Evolutionary conservation across 2,329 filamentous ascomycete genomes (phyloP).

Genomic region (Pleurostoma richardsiae): DNA sequence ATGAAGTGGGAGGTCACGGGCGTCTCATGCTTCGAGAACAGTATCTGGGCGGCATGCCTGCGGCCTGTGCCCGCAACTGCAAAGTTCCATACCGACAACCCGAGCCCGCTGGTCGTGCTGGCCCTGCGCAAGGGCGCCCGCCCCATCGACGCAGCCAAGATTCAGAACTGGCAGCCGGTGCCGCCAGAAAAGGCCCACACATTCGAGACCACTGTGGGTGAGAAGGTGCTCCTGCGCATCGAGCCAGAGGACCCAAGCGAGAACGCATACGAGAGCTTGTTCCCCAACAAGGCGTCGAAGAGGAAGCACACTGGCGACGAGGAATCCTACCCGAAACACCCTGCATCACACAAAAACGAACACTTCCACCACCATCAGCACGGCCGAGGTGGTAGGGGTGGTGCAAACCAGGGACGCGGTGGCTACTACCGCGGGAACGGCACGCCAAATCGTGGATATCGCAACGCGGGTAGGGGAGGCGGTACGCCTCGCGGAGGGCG

Average conservation of each 20-base stretch:
- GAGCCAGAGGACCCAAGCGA: slow-evolving; percentile 64
- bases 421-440: slow-evolving; percentile 8
- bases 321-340: slow-evolving; percentile 25
- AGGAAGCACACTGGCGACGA: slow-evolving; percentile 58
- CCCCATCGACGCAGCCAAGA: slow-evolving; percentile 74
- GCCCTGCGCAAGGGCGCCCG: slow-evolving; percentile 71
- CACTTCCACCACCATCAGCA: slow-evolving; percentile 17
- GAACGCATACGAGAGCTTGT: slow-evolving; percentile 58
- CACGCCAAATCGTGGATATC: slow-evolving; percentile 1
- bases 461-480: slow-evolving; percentile 27
- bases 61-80: slow-evolving; percentile 64
- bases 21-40: slow-evolving; percentile 69
- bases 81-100: slow-evolving; percentile 73
- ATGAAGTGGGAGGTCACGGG: slow-evolving; percentile 80
- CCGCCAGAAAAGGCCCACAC: slow-evolving; percentile 64
- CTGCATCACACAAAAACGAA: slow-evolving; percentile 19
- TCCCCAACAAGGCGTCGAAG: slow-evolving; percentile 55
- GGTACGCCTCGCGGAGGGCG: slow-evolving; percentile 29
- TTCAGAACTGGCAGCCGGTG: slow-evolving; percentile 78
- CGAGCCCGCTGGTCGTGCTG: slow-evolving; percentile 73
- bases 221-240: slow-evolving; percentile 79
- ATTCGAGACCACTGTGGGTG: slow-evolving; percentile 79
- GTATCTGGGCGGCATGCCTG: slow-evolving; percentile 81
- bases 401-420: slow-evolving; percentile 17
- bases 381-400: slow-evolving; percentile 25